Conservation (phyloP, 192 early-diverging fungal species). For the Coemansia sp. region DNA sequence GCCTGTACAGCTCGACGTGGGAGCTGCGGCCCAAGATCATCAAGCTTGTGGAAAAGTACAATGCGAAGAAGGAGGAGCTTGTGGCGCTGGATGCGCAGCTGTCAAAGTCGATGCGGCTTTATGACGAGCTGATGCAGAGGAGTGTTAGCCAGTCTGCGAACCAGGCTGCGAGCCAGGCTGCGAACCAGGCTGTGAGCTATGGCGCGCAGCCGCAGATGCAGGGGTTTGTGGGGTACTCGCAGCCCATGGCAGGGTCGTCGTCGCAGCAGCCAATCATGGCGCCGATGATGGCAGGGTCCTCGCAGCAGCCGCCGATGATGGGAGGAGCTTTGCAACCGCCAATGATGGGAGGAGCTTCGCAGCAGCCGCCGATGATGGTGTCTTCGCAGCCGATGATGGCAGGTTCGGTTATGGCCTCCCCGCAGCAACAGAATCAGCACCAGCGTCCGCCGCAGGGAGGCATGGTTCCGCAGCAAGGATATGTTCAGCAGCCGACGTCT, state of each 20-base stretch:
- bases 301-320: too few species aligned
- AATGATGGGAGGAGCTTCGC: not conserved
- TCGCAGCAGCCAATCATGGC: not conserved
- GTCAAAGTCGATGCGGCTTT: constrained; percentile 34
- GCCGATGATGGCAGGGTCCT: too few species aligned
- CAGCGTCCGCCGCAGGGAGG: too few species aligned
- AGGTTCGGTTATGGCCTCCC: not conserved
- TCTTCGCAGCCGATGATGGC: constrained; percentile 12
- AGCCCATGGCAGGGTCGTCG: not conserved
- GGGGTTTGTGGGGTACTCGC: not conserved
- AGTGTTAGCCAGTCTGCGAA: constrained; percentile 12
- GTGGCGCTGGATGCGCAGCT: constrained; percentile 27
- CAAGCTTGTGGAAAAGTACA: constrained; percentile 79
- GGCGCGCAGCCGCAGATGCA: too few species aligned
- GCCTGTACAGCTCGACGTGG: constrained; percentile 75
- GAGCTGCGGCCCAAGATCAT: constrained; percentile 85
- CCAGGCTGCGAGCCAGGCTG: not conserved
- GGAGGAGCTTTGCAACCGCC: constrained; percentile 8
- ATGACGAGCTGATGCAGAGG: constrained; percentile 47
- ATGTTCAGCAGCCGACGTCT: not conserved
- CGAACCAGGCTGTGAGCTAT: too few species aligned
- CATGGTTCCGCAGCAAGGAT: not conserved
- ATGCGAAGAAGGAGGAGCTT: constrained; percentile 74
- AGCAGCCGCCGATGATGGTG: not conserved
- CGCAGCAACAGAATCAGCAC: not conserved